phyloP scores from a whole-genome alignment of 345 rosid genomes.

The Eucalyptus cloeziana region DNA sequence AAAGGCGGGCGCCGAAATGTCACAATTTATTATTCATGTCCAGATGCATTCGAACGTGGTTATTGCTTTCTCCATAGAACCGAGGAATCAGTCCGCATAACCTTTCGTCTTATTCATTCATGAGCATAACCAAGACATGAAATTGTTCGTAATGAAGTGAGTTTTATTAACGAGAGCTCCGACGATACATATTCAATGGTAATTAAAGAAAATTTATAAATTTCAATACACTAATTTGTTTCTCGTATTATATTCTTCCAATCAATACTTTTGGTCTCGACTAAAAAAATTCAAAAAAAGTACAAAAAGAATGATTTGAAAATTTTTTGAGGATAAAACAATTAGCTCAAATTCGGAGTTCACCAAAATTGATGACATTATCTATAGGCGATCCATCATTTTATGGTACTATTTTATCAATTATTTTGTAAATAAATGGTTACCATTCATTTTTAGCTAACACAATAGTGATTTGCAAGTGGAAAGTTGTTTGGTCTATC shows the following conservation, averaged over 20 bases:
- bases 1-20: not conserved
- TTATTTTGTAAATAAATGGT: no score
- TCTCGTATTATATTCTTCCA: no score
- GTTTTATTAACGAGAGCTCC: not conserved
- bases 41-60: not conserved
- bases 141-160: not conserved
- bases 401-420: not conserved
- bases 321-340: no score
- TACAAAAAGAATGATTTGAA: no score
- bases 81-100: not conserved
- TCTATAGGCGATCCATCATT: not conserved
- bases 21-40: not conserved
- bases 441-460: not conserved
- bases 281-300: not conserved
- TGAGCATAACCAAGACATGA: not conserved
- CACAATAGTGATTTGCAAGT: accelerated
- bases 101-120: not conserved
- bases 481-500: not conserved
- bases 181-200: not conserved
- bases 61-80: no score
- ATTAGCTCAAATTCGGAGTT: not conserved
- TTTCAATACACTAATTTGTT: not conserved
- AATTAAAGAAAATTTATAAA: not conserved
- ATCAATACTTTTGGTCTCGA: not conserved
- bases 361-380: not conserved